phyloP scores from a whole-genome alignment of 805 yeast genomes.

The Naumovozyma baii region DNA sequence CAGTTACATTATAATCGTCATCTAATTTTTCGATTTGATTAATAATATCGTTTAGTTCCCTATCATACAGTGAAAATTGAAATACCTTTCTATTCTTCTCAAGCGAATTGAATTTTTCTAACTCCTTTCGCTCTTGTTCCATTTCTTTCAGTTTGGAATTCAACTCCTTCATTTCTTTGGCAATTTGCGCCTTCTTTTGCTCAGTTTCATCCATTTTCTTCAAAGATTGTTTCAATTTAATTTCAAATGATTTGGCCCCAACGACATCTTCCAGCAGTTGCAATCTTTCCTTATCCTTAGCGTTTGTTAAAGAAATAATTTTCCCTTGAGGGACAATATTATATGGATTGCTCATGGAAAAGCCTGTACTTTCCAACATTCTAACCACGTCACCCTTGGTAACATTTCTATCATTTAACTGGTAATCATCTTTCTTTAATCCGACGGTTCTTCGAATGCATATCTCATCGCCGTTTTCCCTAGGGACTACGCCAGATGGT shows the following conservation, averaged over 20 bases:
- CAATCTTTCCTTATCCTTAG: conserved; percentile 76
- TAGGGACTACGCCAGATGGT: conserved; percentile 30
- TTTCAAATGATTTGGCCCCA: conserved; percentile 87
- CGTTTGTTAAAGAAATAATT: conserved; percentile 78
- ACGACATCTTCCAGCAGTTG: conserved; percentile 81
- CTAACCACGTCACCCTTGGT: conserved; percentile 75
- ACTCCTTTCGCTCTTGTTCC: conserved; percentile 68
- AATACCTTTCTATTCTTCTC: conserved; percentile 60
- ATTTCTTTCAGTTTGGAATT: conserved; percentile 67
- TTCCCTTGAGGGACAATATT: conserved; percentile 96
- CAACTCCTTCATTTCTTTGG: conserved; percentile 60
- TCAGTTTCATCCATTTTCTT: conserved; percentile 71
- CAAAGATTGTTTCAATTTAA: conserved; percentile 63
- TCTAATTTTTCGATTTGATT: conserved; percentile 54
- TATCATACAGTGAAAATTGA: conserved; percentile 67
- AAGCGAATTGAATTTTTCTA: conserved; percentile 56
- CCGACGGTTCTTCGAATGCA: conserved; percentile 82
- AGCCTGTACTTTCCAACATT: conserved; percentile 82
- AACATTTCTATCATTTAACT: conserved; percentile 69
- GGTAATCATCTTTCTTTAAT: conserved; percentile 84
- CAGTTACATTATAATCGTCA: conserved; percentile 40
- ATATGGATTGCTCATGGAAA: conserved; percentile 82
- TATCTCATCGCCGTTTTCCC: conserved; percentile 47
- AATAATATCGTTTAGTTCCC: conserved; percentile 59
- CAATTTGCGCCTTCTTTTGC: conserved; percentile 60